Conservation (phyloP, 2,329 filamentous ascomycete species). For the Sporothrix phasma region DNA sequence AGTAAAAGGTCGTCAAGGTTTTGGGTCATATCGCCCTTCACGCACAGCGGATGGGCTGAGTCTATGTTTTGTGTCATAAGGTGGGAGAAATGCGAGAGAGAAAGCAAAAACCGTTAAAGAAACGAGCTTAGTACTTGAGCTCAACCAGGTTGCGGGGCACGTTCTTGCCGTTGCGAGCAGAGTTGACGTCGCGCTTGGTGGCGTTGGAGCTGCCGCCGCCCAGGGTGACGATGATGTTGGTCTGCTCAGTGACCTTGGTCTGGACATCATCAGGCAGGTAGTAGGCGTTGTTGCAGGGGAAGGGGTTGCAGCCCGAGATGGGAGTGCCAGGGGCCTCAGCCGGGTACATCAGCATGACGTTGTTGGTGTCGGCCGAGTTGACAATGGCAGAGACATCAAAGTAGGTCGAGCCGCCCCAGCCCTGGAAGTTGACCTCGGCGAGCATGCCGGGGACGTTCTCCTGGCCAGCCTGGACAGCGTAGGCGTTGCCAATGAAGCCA, state of each 20-base stretch:
- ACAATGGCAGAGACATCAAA: conserved; percentile 39
- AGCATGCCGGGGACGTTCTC: conserved; percentile 30
- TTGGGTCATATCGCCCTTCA: conserved; percentile 5
- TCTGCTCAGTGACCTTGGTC: conserved; percentile 29
- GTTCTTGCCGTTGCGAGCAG: conserved; percentile 12
- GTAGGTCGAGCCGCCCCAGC: conserved; percentile 28
- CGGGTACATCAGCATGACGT: conserved; percentile 33
- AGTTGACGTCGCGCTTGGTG: conserved; percentile 11
- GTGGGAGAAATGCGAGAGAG: not conserved
- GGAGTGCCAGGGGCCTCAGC: conserved; percentile 21
- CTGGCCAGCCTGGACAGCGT: conserved; percentile 27
- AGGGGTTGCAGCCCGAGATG: conserved; percentile 31
- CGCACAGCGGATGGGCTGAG: conserved; percentile 11
- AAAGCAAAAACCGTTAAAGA: not conserved
- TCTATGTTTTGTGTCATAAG: conserved; percentile 3
- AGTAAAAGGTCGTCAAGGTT: not conserved
- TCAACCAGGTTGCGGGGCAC: conserved; percentile 21
- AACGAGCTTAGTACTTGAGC: conserved; percentile 13
- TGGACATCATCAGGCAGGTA: conserved; percentile 32
- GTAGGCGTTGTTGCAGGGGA: conserved; percentile 34
- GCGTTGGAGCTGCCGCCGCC: conserved; percentile 17
- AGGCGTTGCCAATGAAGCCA: conserved; percentile 27
- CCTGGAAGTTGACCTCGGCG: conserved; percentile 29
- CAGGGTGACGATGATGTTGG: conserved; percentile 28
- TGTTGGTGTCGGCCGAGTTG: conserved; percentile 30